These are phyloP conservation scores for Ochetophila trinervis DNA, from an alignment of 306 rosid genomes.

Conservation along the genomic window DNA sequence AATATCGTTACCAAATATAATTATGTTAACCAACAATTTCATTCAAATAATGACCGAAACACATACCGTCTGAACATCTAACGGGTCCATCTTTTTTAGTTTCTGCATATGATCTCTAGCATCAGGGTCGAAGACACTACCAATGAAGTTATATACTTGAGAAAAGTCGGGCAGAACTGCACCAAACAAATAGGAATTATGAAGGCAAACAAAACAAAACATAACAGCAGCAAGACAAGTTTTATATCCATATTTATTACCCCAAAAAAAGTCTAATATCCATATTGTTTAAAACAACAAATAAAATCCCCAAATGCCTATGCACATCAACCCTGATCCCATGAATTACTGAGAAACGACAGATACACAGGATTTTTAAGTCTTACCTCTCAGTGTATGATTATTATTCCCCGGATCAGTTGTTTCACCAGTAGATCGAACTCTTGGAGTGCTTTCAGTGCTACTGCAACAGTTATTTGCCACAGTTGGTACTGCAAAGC, in stretches of 20 bases:
- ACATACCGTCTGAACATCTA: slow-evolving; percentile 90
- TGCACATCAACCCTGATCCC: not conserved
- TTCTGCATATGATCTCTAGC: slow-evolving; percentile 69
- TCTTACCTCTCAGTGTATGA: slow-evolving; percentile 68
- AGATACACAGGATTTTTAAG: slow-evolving; percentile 9
- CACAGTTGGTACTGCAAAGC: slow-evolving; percentile 45
- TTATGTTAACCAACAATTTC: not conserved
- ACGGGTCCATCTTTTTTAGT: slow-evolving; percentile 80
- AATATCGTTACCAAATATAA: not conserved
- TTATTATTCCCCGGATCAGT: slow-evolving; percentile 50
- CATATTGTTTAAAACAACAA: not conserved
- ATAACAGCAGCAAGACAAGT: not conserved
- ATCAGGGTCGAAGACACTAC: slow-evolving; percentile 88
- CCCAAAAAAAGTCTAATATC: not conserved
- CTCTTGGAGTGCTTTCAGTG: slow-evolving; percentile 58
- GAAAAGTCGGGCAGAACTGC: slow-evolving; percentile 96
- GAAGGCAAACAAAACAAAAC: slow-evolving; percentile 9
- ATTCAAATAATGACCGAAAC: not conserved
- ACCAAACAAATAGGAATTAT: slow-evolving; percentile 18
- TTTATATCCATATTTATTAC: not conserved
- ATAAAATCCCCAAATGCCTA: not conserved
- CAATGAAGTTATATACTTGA: slow-evolving; percentile 85
- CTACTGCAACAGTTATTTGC: slow-evolving; percentile 73
- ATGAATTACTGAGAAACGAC: not conserved
- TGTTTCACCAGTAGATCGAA: slow-evolving; percentile 45